Percentiles rank a stretch among this genome's conserved stretches.
These are phyloP conservation scores for Colletotrichum abscissum DNA, from an alignment of 2,329 filamentous ascomycete species.

Conservation along the genomic window DNA sequence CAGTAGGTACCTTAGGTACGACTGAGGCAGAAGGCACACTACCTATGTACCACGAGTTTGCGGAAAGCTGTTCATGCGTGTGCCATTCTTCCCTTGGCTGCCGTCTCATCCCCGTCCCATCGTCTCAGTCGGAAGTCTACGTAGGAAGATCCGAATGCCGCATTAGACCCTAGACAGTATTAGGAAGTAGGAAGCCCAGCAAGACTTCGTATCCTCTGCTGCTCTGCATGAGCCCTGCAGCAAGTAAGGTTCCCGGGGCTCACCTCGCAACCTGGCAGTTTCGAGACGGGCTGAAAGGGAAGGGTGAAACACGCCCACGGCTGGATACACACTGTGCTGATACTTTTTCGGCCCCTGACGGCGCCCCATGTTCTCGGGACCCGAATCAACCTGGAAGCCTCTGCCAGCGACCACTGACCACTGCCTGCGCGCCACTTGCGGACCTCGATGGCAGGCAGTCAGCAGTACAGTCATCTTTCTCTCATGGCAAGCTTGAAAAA, in stretches of 20 bases:
- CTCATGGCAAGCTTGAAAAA: too few relatives aligned
- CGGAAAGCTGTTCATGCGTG: not conserved
- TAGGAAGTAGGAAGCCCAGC: not conserved
- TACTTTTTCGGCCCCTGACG: not conserved
- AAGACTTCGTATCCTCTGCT: not conserved
- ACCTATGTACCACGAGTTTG: not conserved
- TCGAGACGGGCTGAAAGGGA: conserved; percentile 5
- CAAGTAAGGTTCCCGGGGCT: not conserved
- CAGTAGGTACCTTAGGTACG: not conserved
- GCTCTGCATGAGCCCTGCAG: not conserved
- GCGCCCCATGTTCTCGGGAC: not conserved
- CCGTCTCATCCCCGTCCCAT: conserved; percentile 4
- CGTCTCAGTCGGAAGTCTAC: not conserved
- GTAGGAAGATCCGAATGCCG: not conserved
- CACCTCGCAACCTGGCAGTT: not conserved
- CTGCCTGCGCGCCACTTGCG: too few relatives aligned
- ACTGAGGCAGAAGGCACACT: not conserved
- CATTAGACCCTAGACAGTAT: not conserved
- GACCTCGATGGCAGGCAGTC: too few relatives aligned
- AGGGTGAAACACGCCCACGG: conserved; percentile 6
- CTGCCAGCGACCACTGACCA: too few relatives aligned
- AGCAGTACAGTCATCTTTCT: too few relatives aligned
- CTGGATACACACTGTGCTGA: not conserved
- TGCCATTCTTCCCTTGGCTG: not conserved
- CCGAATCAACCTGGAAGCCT: not conserved